A percentile compares a stretch with the other conserved stretches of the same genome.
phyloP scores from a whole-genome alignment of 495 filamentous ascomycete species.

The Penicillium fimorum region DNA sequence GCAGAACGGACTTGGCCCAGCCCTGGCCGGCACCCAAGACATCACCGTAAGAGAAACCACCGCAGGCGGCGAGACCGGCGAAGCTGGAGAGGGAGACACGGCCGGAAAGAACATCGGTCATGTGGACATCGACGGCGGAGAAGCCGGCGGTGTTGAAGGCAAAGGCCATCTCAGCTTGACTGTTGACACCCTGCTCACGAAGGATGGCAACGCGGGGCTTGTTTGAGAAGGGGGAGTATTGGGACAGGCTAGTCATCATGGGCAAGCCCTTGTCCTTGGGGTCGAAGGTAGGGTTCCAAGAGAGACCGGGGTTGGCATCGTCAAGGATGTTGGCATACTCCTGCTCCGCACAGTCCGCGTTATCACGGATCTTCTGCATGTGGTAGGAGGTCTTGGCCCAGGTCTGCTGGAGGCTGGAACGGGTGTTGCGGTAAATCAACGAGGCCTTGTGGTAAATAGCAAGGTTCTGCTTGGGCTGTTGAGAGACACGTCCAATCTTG shows the following conservation, averaged over 20 bases:
- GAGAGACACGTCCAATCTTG: constrained; percentile 74
- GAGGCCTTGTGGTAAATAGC: constrained; percentile 68
- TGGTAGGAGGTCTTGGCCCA: constrained; percentile 87
- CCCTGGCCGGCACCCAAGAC: constrained; percentile 92
- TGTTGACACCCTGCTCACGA: constrained; percentile 92
- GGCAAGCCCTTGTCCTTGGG: constrained; percentile 74
- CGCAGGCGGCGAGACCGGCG: constrained; percentile 86
- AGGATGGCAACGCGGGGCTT: constrained; percentile 90
- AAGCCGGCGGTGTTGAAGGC: constrained; percentile 92
- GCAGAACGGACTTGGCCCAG: constrained; percentile 92
- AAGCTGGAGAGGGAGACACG: constrained; percentile 75
- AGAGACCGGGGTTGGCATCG: constrained; percentile 74
- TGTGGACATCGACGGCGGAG: constrained; percentile 89
- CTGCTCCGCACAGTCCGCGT: constrained; percentile 79
- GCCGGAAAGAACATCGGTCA: constrained; percentile 86
- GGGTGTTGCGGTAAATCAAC: constrained; percentile 64
- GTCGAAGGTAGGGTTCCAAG: constrained; percentile 80
- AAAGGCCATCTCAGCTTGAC: constrained; percentile 95
- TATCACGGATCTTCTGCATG: constrained; percentile 90
- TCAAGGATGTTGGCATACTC: constrained; percentile 80
- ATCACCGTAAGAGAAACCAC: constrained; percentile 96
- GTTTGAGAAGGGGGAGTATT: constrained; percentile 61
- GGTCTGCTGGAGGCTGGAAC: constrained; percentile 76
- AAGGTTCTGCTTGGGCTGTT: constrained; percentile 71
- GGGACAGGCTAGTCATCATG: constrained; percentile 61